Percentiles rank a stretch among this genome's conserved stretches.
Conservation (phyloP, 1,284 basidiomycete genomes). For the Ganoderma boninense region DNA sequence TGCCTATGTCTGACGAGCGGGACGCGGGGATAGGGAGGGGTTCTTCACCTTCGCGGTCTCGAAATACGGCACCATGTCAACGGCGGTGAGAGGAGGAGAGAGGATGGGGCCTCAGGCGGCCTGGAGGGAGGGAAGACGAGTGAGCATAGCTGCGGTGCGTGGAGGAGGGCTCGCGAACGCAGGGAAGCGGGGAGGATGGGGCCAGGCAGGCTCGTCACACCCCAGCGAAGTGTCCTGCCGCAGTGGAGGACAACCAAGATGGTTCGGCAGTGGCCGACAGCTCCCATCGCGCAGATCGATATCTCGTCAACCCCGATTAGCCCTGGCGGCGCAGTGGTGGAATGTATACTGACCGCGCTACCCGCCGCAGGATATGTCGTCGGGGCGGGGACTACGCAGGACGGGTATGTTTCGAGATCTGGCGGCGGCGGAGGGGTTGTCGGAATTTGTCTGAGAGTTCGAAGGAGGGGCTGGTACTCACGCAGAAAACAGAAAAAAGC, state of each 20-base stretch:
- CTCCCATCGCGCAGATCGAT: conserved; percentile 34
- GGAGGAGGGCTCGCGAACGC: conserved; percentile 3
- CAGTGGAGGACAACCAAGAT: conserved; percentile 4
- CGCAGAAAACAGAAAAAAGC: background rate
- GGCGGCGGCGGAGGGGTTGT: background rate
- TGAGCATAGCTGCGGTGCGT: conserved; percentile 14
- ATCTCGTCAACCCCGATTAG: conserved; percentile 31
- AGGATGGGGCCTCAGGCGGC: background rate
- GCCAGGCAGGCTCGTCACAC: background rate
- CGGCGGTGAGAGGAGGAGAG: conserved; percentile 8
- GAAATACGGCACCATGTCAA: conserved; percentile 74
- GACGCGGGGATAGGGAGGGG: conserved; percentile 28
- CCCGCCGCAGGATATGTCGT: background rate
- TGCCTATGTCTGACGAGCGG: conserved; percentile 17
- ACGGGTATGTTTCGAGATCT: background rate
- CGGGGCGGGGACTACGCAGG: background rate
- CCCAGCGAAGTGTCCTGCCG: background rate
- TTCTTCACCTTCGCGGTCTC: conserved; percentile 76
- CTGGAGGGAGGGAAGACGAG: background rate
- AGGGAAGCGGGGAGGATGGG: conserved; percentile 2
- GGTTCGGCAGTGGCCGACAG: conserved; percentile 23
- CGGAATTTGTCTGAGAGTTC: background rate
- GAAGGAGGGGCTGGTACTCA: background rate
- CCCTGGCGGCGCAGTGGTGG: conserved; percentile 23
- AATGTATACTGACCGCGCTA: background rate